These are phyloP conservation scores for Colletotrichum tofieldiae DNA, from an alignment of 2,329 filamentous ascomycete species.

Conservation along the genomic window DNA sequence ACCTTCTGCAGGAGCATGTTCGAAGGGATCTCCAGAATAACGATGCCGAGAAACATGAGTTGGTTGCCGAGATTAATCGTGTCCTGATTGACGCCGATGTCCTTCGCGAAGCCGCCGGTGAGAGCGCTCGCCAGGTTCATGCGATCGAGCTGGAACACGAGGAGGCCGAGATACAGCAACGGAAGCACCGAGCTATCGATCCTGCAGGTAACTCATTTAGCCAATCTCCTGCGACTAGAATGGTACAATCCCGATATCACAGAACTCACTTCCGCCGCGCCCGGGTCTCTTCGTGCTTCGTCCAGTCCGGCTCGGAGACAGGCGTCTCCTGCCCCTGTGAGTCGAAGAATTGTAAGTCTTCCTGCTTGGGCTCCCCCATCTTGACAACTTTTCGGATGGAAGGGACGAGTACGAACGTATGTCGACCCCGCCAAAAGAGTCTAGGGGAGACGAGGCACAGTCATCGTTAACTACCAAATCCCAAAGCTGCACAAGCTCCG, in stretches of 20 bases:
- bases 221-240: not conserved
- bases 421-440: not conserved
- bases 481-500: not conserved
- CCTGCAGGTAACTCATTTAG: slow-evolving; percentile 47
- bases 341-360: slow-evolving; percentile 10
- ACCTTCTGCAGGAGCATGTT: slow-evolving; percentile 61
- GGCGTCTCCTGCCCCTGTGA: slow-evolving; percentile 5
- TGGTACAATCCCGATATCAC: too few species aligned
- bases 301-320: slow-evolving; percentile 38
- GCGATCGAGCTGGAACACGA: slow-evolving; percentile 67
- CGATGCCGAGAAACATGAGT: slow-evolving; percentile 66
- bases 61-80: slow-evolving; percentile 69
- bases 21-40: slow-evolving; percentile 66
- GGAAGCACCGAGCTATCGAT: slow-evolving; percentile 64
- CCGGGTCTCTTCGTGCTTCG: slow-evolving; percentile 35
- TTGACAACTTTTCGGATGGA: not conserved
- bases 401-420: not conserved
- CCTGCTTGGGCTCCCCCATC: slow-evolving; percentile 20
- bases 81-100: slow-evolving; percentile 60
- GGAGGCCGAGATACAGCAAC: slow-evolving; percentile 63
- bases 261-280: slow-evolving; percentile 43
- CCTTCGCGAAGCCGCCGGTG: slow-evolving; percentile 62
- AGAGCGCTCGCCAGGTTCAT: slow-evolving; percentile 68
- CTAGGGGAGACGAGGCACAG: not conserved
- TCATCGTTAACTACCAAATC: not conserved